Conservation (phyloP, 2,329 filamentous ascomycete species). For the Cladophialophora psammophila region DNA sequence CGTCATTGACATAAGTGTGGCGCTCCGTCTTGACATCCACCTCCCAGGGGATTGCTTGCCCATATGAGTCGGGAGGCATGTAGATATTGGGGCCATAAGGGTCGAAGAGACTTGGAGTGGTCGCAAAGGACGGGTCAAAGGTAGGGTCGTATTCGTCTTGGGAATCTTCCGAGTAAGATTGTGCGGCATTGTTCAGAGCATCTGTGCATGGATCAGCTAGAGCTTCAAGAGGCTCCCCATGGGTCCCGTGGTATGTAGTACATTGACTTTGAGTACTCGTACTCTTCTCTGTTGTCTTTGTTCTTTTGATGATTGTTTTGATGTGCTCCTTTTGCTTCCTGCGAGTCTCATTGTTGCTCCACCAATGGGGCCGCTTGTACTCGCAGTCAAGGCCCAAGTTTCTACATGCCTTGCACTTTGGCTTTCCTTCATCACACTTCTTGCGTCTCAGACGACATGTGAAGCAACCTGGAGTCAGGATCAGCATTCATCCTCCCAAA, state of each 20-base stretch:
- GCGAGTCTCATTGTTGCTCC: constrained; percentile 89
- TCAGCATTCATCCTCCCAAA: constrained; percentile 20
- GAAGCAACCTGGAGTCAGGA: constrained; percentile 63
- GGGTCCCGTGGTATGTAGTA: constrained; percentile 2
- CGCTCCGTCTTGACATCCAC: constrained; percentile 95
- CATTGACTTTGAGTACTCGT: constrained; percentile 56
- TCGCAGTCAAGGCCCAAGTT: constrained; percentile 86
- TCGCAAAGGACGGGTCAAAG: constrained; percentile 72
- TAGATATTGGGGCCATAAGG: constrained; percentile 52
- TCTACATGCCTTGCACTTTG: constrained; percentile 69
- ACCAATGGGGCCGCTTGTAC: constrained; percentile 97
- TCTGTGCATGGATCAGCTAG: constrained; percentile 28
- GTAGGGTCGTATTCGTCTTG: constrained; percentile 70
- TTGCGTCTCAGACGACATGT: constrained; percentile 72
- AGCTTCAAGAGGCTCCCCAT: background rate
- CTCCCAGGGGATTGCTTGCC: constrained; percentile 74
- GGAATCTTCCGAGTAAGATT: constrained; percentile 81
- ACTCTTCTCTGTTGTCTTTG: constrained; percentile 89
- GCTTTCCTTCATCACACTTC: constrained; percentile 73
- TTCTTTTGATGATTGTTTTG: constrained; percentile 97
- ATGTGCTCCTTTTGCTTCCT: constrained; percentile 90
- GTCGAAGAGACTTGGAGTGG: constrained; percentile 50
- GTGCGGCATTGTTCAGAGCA: constrained; percentile 40
- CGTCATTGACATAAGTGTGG: constrained; percentile 91
- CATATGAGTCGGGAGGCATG: constrained; percentile 66